A percentile compares a stretch with the other conserved stretches of the same genome.
phyloP scores from a whole-genome alignment of 257 asterid genomes.

The Fraxinus cuspidata region DNA sequence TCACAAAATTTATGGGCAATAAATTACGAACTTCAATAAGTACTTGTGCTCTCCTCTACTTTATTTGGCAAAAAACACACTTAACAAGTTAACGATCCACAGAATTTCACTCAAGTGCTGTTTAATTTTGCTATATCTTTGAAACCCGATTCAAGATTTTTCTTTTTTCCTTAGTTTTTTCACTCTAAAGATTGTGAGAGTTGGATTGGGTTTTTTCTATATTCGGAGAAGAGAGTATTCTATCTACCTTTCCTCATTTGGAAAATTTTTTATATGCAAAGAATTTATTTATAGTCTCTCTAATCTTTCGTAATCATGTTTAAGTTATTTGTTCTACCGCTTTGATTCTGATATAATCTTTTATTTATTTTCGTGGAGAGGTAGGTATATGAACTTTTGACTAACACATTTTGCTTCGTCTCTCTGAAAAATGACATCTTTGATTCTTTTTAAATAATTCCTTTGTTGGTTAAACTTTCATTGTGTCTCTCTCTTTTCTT shows the following conservation, averaged over 20 bases:
- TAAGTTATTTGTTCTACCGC: constrained; percentile 46
- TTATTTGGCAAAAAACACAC: constrained; percentile 19
- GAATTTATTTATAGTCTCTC: constrained; percentile 2
- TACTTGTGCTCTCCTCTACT: constrained; percentile 9
- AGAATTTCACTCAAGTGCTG: background rate
- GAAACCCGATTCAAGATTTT: constrained; percentile 38
- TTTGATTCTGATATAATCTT: constrained; percentile 36
- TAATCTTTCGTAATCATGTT: constrained; percentile 31
- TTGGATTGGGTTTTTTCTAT: constrained; percentile 27
- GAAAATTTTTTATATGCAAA: constrained; percentile 29
- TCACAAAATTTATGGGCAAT: constrained; percentile 17
- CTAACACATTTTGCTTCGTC: too few species aligned
- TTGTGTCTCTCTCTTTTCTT: too few species aligned
- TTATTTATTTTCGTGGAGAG: constrained; percentile 4
- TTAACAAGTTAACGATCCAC: constrained; percentile 8
- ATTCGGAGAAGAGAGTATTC: constrained; percentile 34
- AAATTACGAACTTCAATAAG: constrained; percentile 22
- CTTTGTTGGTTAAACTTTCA: too few species aligned
- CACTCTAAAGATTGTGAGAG: constrained; percentile 19
- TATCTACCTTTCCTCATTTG: constrained; percentile 37
- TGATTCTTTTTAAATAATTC: too few species aligned
- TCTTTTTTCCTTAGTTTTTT: constrained; percentile 7
- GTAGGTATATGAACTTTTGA: constrained; percentile 1
- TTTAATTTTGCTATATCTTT: constrained; percentile 16
- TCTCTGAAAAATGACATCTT: too few species aligned